These are phyloP conservation scores for Penicillium paxilli DNA, from an alignment of 495 filamentous ascomycete species.

Conservation along the genomic window DNA sequence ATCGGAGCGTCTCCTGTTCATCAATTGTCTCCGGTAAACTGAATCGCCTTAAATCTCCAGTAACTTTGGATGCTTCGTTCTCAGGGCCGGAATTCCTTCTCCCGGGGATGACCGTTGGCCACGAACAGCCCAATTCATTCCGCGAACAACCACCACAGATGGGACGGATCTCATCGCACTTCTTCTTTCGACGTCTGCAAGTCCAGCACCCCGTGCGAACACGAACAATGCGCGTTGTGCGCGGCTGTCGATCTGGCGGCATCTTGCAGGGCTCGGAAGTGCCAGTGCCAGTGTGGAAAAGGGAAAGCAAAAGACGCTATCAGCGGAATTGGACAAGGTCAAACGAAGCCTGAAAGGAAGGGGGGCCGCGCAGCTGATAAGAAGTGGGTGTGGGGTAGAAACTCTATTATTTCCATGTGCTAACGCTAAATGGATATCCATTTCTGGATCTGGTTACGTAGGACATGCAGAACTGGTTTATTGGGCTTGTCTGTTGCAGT, in stretches of 20 bases:
- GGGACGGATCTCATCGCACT: conserved; percentile 84
- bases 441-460: neutral
- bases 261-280: conserved; percentile 12
- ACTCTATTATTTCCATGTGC: neutral
- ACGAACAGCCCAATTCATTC: conserved; percentile 33
- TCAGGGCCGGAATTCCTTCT: conserved; percentile 12
- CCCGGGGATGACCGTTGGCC: conserved; percentile 26
- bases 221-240: conserved; percentile 34
- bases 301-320: neutral
- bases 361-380: neutral
- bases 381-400: neutral
- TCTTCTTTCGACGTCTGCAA: conserved; percentile 88
- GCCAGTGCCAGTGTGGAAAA: too few relatives aligned
- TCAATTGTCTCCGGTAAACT: conserved; percentile 9
- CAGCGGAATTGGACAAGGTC: neutral
- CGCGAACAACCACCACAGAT: conserved; percentile 58
- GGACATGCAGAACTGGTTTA: neutral
- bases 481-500: neutral
- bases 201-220: conserved; percentile 75
- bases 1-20: conserved; percentile 7
- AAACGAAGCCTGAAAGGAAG: neutral
- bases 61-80: neutral
- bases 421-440: neutral
- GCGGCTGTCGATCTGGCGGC: conserved; percentile 30
- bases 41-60: neutral